Percentiles rank a stretch among this genome's conserved stretches.
These are phyloP conservation scores for Colletotrichum sp. DNA, from an alignment of 2,329 filamentous ascomycete genomes.

Conservation along the genomic window DNA sequence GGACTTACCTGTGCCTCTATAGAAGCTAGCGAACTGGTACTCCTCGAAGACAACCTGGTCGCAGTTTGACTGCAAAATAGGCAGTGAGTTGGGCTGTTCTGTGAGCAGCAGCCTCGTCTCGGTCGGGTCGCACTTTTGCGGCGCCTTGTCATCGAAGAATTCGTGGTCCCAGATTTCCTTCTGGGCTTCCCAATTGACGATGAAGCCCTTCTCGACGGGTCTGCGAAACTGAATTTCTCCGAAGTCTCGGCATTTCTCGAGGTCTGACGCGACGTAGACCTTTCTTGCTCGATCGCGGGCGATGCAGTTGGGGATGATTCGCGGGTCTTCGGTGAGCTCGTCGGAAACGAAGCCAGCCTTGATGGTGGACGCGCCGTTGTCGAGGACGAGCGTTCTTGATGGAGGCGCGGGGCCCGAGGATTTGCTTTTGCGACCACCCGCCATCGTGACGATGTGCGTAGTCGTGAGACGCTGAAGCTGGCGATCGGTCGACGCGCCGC, in stretches of 20 bases:
- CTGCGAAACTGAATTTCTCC: constrained; percentile 86
- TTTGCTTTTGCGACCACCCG: constrained; percentile 58
- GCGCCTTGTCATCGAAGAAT: constrained; percentile 75
- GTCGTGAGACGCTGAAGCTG: background rate
- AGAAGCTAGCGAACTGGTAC: constrained; percentile 90
- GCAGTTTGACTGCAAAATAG: constrained; percentile 83
- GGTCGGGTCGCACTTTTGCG: constrained; percentile 73
- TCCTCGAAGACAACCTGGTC: constrained; percentile 99
- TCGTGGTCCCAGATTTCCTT: constrained; percentile 95
- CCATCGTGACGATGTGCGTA: constrained; percentile 35
- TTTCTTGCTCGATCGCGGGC: constrained; percentile 81
- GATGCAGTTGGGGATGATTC: constrained; percentile 85
- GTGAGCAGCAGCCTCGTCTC: constrained; percentile 86
- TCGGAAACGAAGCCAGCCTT: constrained; percentile 81
- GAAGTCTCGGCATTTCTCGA: constrained; percentile 83
- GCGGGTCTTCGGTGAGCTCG: constrained; percentile 59
- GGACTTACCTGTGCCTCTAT: constrained; percentile 70
- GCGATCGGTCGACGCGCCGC: background rate
- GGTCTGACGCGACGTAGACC: constrained; percentile 79
- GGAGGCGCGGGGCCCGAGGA: constrained; percentile 57
- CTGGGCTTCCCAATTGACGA: constrained; percentile 96
- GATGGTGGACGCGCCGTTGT: constrained; percentile 91
- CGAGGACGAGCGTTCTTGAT: constrained; percentile 79
- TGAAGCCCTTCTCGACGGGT: constrained; percentile 91
- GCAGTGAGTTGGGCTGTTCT: constrained; percentile 84